Evolutionary conservation across 2,329 filamentous ascomycete genomes (phyloP), one percentile per base, ranked within the genome.

Genomic region (Colletotrichum tabaci): DNA sequence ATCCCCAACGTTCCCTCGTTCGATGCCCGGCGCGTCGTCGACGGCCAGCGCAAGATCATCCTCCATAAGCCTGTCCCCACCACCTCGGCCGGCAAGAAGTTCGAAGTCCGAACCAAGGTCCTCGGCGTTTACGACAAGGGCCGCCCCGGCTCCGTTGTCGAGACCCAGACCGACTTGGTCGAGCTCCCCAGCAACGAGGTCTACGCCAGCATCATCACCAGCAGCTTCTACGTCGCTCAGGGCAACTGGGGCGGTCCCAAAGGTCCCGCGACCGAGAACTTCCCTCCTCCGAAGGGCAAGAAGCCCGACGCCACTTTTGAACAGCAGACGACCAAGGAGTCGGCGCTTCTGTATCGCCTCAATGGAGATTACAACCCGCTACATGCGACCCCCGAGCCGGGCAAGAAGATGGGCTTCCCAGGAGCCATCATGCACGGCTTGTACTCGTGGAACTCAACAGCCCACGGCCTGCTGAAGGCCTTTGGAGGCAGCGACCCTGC

Each of bases 331-430:
- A 93, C 85, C 35, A 79, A 85, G 64, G 90, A 95, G 84, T 93
- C 93, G 5, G 90, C 94, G 10, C 88, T 93, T 74, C 85, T 96
- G 66, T 96, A 96, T 82, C 89, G 94, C 74, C 88, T 98, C 61
- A 98, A 97, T 77, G 95, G 95, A 75, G 95, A 98, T 84, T 98
- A 98, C 84, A 98, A 98, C 85, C 95, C 95, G 38, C 90, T 98
- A 46, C 95, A 98, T 80, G 94, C 94, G 8, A 93, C 93, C 21
- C 94, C 94, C 15, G 93, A 94, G 83, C 94, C 94, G 0, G 94
- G 94, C 72, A 84, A 89, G 82, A 92, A 94, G 84, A 97, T 98
- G 94, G 95, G 95, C 72, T 98, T 97, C 76, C 94, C 94, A 38
- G 95, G 95, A 44, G 87, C 90, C 76, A 98, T 98, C 81, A 93